Base-by-base conservation (phyloP, 768 basidiomycete genomes). In the Fomitopsis serialis region DNA sequence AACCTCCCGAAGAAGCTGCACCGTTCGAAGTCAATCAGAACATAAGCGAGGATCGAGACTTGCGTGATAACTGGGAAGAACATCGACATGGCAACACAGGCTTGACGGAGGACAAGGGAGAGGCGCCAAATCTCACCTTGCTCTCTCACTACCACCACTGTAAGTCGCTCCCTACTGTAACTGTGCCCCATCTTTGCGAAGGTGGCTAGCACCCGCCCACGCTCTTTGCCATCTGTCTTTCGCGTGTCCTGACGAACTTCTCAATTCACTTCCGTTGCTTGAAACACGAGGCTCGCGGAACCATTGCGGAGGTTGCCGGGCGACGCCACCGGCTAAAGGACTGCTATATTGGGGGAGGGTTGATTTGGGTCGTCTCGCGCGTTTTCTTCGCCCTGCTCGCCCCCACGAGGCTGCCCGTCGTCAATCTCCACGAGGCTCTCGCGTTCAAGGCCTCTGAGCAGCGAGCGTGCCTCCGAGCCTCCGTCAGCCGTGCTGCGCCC, bases 341-440 rank as follows among this genome's bases (percentile, higher is more conserved):
- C 36, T 49, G 34, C 57, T 52, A 34, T n/a, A 54, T 58, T 57
- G 43, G 60, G 60, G 58, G 56, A 55, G 60, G 55, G 60, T 58
- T 61, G 60, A 61, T 58, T 55, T 58, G 52, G 46, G 56, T 48
- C 57, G 54, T 45, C 50, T 55, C 50, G 60, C 60, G 60, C 54
- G 59, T 57, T 51, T 42, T 44, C 37, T 50, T 48, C 54, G 45
- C 53, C 37, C 54, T 58, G 55, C 55, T 58, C 57, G 57, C 58
- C 54, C 58, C 58, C 62, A 62, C 63, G 63, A 64, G 65, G 63
- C 63, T 54, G 58, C 58, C 56, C 63, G 52, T 58, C 60, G 49
- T 57, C 57, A 61, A 53, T 40, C 47, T 13, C 54, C 65, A 63
- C 65, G 63, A 66, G 65, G 65, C 63, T 59, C 61, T 61, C 65